Conservation (phyloP, 257 asterid species). For the Solanum appendiculatum region DNA sequence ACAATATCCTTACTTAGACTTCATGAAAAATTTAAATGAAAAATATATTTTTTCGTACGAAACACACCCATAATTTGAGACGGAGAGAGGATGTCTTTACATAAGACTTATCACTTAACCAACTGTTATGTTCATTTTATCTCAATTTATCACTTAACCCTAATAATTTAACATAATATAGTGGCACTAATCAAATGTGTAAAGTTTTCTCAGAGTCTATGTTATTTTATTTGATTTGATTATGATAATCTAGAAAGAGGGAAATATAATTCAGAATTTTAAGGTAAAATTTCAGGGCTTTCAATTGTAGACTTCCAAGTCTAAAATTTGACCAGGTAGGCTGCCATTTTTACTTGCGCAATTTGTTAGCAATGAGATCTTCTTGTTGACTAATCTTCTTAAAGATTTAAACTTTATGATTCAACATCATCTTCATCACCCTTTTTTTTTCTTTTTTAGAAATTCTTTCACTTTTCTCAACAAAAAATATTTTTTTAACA, state of each 20-base stretch:
- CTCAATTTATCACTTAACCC: not conserved
- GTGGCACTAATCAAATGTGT: not conserved
- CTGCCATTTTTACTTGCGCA: not conserved
- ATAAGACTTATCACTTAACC: not conserved
- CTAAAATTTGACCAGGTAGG: not conserved
- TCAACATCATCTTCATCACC: not conserved
- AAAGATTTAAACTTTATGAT: not conserved
- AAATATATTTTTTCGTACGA: not conserved
- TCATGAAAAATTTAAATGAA: no score
- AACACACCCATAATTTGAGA: not conserved
- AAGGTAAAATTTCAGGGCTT: not conserved
- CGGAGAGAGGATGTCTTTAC: not conserved
- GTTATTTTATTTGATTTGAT: not conserved
- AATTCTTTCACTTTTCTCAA: not conserved
- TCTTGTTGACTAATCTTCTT: not conserved
- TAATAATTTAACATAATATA: not conserved
- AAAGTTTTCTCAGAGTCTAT: not conserved
- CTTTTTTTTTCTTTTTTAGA: not conserved
- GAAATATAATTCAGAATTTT: not conserved
- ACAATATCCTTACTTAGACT: no score
- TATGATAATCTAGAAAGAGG: not conserved
- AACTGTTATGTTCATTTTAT: not conserved
- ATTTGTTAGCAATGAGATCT: not conserved
- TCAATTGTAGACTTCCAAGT: not conserved
- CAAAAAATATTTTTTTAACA: not conserved